Conservation (phyloP, 805 yeast species). For the Cyberlindnera maclurae region DNA sequence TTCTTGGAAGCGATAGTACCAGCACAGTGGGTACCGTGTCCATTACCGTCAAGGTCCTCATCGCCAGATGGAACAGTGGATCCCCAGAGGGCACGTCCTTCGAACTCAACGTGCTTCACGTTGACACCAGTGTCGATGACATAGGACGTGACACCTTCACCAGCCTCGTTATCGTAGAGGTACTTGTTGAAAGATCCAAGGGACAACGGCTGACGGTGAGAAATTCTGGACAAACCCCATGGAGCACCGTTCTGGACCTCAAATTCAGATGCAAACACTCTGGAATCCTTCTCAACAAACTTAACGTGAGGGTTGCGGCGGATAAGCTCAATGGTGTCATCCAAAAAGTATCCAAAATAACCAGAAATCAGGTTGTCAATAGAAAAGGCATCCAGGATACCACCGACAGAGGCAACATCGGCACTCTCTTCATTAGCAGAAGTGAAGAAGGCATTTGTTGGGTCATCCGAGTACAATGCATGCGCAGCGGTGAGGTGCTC, state of each 20-base stretch:
- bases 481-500: conserved; percentile 41
- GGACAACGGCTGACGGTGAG: conserved; percentile 68
- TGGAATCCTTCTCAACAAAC: conserved; percentile 69
- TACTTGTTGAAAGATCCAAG: conserved; percentile 69
- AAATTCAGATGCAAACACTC: conserved; percentile 56
- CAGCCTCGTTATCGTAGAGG: conserved; percentile 64
- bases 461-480: conserved; percentile 26
- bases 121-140: conserved; percentile 88
- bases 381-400: conserved; percentile 54
- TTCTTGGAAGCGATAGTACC: conserved; percentile 81
- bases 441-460: conserved; percentile 33
- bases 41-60: conserved; percentile 73
- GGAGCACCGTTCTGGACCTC: conserved; percentile 79
- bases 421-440: conserved; percentile 21
- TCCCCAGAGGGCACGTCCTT: conserved; percentile 84
- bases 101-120: conserved; percentile 68
- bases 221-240: conserved; percentile 90
- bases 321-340: conserved; percentile 65
- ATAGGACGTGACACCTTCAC: conserved; percentile 80
- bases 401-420: conserved; percentile 33
- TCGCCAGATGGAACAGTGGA: conserved; percentile 69
- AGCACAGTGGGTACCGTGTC: conserved; percentile 97
- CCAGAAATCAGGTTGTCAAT: conserved; percentile 59
- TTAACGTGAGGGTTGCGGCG: conserved; percentile 59
- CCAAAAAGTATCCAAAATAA: conserved; percentile 80